Evolutionary conservation across 2,329 filamentous ascomycete genomes (phyloP), one percentile per base, ranked within the genome.

Genomic region (Penicillium sp.): DNA sequence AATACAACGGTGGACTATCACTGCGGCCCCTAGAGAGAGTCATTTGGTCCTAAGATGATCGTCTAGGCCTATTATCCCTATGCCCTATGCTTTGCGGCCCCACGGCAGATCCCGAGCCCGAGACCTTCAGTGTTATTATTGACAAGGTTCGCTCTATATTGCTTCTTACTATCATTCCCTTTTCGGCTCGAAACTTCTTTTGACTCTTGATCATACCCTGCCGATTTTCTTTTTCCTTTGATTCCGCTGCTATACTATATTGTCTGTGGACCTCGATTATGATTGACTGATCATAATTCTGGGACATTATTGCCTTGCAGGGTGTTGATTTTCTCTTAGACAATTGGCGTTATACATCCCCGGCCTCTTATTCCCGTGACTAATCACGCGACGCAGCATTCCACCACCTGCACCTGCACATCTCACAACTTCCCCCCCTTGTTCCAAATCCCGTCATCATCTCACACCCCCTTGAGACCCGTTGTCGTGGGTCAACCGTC

Each of bases 341-440:
- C 45, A 49, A 34, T 49, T 35, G 45, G 45, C 28, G 20, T 49
- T 49, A 31, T 31, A 49, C 45, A 28, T 49, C 45, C 45, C 45
- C 45, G 37, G 42, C 17, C n/a, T 34, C n/a, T 35, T 34, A 43
- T 49, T 49, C 55, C 53, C 60, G 64, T 64, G 66, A 65, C 66
- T 60, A 68, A 68, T 68, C 66, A 66, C 60, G 58, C 61, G 63
- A 62, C 49, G 55, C 47, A 42, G 25, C 54, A 57, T 55, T 55
- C 54, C 43, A 38, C 34, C 25, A 20, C 20, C 20, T 34, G 45
- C 54, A 45, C 54, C 38, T 55, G 54, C 43, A 37, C 43, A 35
- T 54, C 41, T 54, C 45, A 49, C 45, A 34, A 43, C 54, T 55
- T 31, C 49, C n/a, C 48, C 48, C 47, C 25, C 35, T 38, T 55